Evolutionary conservation across 2,329 filamentous ascomycete species (phyloP), one percentile per base, ranked within the genome.

Genomic region (Fusarium sp.): DNA sequence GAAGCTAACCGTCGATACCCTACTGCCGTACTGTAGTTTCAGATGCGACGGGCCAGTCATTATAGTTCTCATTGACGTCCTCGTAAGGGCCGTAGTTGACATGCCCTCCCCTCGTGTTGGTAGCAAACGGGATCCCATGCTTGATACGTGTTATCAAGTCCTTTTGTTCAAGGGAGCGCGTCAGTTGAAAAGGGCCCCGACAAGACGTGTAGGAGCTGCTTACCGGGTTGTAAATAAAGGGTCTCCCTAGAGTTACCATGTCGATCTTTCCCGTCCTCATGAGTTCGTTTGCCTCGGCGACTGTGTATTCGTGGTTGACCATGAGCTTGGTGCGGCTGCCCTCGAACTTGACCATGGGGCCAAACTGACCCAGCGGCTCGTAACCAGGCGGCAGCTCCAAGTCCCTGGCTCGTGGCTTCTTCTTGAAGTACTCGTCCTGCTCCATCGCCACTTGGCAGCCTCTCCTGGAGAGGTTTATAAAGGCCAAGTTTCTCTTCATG

Each of bases 241-340:
- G 39, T n/a, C 64, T 56, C 2, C 57, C 58, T 30, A 70, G 58
- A 1, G 48, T 27, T 10, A 70, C 63, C 64, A 70, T 45, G 4
- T 67, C 67, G 5, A 67, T 48, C 16, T 63, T 32, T 1, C 45
- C 52, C 3, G 6, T 9, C 7, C 20, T 39, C 20, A 52, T 11
- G 16, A 68, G 65, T 5, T 27, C 14, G 13, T 62, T 25, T 2
- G 68, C 66, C 16, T 37, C 20, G 5, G 45, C 60, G 16, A 58
- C 54, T 0, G 68, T 68, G 20, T 71, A 71, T 13, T 65, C 60
- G 4, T 71, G 68, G 13, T 71, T 71, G 1, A 60, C 56, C 66
- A 71, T 65, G 1, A 68, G 66, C 20, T 60, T 32, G 1, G 60
- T 37, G 3, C 30, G 9, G 20, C 66, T 68, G 3, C 66, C 66